Evolutionary conservation across 2,329 filamentous ascomycete genomes (phyloP), one percentile per base, ranked within the genome.

Genomic region (Fusarium anguioides): DNA sequence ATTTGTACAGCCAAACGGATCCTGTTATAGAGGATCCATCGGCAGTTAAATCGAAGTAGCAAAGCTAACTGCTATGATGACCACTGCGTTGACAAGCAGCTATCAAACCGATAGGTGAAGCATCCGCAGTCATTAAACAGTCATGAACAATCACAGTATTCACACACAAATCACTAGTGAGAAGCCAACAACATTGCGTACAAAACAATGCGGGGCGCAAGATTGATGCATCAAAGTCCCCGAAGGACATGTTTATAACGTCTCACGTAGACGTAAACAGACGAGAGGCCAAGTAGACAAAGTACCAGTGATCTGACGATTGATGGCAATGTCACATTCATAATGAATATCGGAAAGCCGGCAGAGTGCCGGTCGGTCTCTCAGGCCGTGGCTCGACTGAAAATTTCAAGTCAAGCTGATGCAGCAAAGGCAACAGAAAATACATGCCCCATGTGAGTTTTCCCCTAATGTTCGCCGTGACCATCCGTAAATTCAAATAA

Each of bases 361-460:
- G 88, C 87, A 81, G 75, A 57, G 76, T 77, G 87, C 88, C 88
- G 87, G 87, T 90, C 88, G 88, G 88, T 86, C 88, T 90, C 87
- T 89, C 79, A 88, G 87, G 88, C 88, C 88, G 88, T 80, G 82
- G 86, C 87, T 86, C 81, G 83, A 85, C 84, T 85, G 78, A 76
- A 83, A 60, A 36, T 82, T 72, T 72, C 76, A 82, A 82, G 83
- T 81, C 82, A 79, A 85, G 84, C 83, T 81, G 72, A 78, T 81
- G 80, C 67, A 82, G 80, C 67, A 82, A 83, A 77, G 77, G 79
- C 78, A 80, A 78, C 75, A 64, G 77, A 80, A 69, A 77, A 76
- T 79, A 80, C 77, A 80, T 78, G 75, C 76, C 76, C 74, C 66
- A 69, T 66, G 75, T 72, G 71, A 71, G 73, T 72, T 76, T 75